phyloP scores from a whole-genome alignment of 495 filamentous ascomycete genomes.

The Choiromyces venosus region DNA sequence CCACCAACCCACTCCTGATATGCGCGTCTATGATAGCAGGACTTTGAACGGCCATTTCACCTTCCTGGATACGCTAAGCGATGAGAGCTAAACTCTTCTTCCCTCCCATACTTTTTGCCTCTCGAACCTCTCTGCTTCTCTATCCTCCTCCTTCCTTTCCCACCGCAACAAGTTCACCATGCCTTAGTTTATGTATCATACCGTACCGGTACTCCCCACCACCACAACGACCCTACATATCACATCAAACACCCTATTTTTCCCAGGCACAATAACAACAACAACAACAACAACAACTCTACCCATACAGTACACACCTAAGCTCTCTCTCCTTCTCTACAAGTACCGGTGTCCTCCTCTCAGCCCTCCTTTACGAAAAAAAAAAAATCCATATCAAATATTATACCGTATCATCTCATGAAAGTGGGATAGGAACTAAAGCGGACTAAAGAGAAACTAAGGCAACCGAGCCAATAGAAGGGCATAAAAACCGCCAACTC shows the following conservation, averaged over 20 bases:
- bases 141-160: not conserved
- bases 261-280: not conserved
- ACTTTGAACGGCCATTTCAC: not conserved
- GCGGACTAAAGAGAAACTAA: no score
- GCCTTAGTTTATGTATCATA: not conserved
- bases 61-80: slow-evolving; percentile 18
- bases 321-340: not conserved
- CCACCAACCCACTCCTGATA: not conserved
- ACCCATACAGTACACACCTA: not conserved
- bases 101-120: not conserved
- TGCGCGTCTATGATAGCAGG: not conserved
- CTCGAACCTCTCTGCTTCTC: slow-evolving; percentile 4
- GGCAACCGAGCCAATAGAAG: no score
- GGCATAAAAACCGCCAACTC: no score
- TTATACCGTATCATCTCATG: no score
- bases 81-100: slow-evolving; percentile 23
- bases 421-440: no score
- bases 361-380: not conserved
- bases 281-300: not conserved
- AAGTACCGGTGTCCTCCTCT: not conserved
- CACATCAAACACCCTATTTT: not conserved
- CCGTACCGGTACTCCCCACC: not conserved
- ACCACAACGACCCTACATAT: not conserved
- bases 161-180: not conserved
- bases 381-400: not conserved